Conservation (phyloP, 169 alveolate species). For the Cryptosporidium ubiquitum region DNA sequence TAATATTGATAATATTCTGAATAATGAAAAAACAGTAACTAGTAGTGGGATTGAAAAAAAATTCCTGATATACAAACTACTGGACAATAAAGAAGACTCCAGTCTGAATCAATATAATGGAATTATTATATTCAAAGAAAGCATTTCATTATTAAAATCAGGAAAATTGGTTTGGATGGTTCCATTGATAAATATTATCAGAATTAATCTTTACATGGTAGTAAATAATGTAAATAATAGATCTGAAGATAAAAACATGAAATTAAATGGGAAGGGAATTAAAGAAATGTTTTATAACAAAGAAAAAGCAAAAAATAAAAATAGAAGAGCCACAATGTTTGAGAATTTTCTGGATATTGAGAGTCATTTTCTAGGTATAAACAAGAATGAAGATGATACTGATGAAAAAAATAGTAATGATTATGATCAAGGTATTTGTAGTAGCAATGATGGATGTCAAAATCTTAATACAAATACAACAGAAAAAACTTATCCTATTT, state of each 20-base stretch:
- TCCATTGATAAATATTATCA: constrained; percentile 15
- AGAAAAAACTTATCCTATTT: no score
- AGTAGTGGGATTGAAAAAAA: constrained; percentile 9
- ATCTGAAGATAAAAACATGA: constrained; percentile 12
- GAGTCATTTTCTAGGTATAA: constrained; percentile 27
- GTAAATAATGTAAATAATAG: not conserved
- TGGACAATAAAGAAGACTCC: constrained; percentile 14
- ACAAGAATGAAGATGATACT: not conserved
- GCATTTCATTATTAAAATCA: constrained; percentile 26
- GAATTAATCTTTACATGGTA: constrained; percentile 28
- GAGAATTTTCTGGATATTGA: constrained; percentile 2
- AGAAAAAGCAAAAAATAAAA: not conserved
- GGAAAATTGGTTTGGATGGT: constrained; percentile 44
- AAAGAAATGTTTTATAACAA: not conserved
- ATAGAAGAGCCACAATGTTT: not conserved
- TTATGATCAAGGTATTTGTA: not conserved
- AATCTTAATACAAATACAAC: no score
- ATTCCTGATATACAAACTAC: constrained; percentile 29
- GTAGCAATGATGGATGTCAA: not conserved
- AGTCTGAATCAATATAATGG: constrained; percentile 8
- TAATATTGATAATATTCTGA: constrained; percentile 6
- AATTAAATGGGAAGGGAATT: not conserved
- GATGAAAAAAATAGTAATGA: not conserved
- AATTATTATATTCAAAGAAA: constrained; percentile 7
- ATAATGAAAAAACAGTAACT: not conserved